Conservation (phyloP, 2,329 filamentous ascomycete genomes). For the Fusarium brevicatenulatum region DNA sequence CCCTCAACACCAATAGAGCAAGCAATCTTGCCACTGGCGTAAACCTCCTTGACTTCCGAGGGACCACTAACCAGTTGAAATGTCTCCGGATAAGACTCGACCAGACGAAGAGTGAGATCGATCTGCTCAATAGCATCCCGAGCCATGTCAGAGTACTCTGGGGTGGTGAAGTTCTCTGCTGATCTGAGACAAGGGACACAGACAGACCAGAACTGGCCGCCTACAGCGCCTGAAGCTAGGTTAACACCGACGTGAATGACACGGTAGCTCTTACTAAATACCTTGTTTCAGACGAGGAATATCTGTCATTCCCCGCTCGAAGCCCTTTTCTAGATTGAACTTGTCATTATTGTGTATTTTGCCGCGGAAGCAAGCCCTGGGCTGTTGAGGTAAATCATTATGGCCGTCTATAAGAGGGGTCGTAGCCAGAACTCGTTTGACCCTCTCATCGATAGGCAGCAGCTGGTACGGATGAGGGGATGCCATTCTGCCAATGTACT, state of each 20-base stretch:
- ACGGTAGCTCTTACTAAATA: no score
- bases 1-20: constrained; percentile 1
- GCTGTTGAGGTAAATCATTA: constrained; percentile 1
- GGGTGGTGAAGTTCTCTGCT: neutral
- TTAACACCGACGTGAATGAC: no score
- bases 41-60: neutral
- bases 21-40: neutral
- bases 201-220: constrained; percentile 9
- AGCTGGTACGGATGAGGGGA: neutral
- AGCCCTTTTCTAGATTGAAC: neutral
- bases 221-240: neutral
- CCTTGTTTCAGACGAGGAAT: constrained; percentile 1
- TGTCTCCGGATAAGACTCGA: neutral
- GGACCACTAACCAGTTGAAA: neutral
- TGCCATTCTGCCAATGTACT: neutral
- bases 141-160: constrained; percentile 9
- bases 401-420: constrained; percentile 1
- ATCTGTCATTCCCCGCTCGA: constrained; percentile 3
- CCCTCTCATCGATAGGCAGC: neutral
- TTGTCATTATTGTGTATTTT: constrained; percentile 5
- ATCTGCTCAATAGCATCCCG: constrained; percentile 4
- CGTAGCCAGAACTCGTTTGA: neutral
- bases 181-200: constrained; percentile 8
- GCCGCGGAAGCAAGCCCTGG: neutral
- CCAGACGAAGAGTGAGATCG: neutral